Evolutionary conservation across 2,329 filamentous ascomycete genomes (phyloP).

Genomic region (Beauveria sp.): DNA sequence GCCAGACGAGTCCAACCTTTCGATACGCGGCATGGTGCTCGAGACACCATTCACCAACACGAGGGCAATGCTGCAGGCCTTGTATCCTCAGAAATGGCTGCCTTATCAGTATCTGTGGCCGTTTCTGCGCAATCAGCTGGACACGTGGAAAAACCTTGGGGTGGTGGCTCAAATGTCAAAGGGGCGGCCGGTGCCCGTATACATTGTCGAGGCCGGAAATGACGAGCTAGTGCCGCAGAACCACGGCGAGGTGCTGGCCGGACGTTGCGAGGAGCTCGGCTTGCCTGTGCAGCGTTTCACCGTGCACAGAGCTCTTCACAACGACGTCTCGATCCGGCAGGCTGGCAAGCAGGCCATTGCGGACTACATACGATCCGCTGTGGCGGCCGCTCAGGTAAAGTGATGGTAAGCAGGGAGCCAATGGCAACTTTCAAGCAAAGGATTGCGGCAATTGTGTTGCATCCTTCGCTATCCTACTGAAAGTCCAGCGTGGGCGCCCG

Average conservation of each 20-base stretch:
- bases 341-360: conserved; percentile 38
- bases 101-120: conserved; percentile 69
- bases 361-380: conserved; percentile 29
- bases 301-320: conserved; percentile 46
- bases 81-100: conserved; percentile 75
- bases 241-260: conserved; percentile 38
- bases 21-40: conserved; percentile 48
- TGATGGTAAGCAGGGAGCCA: background rate
- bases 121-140: conserved; percentile 59
- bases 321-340: conserved; percentile 41
- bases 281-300: conserved; percentile 36
- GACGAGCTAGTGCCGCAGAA: conserved; percentile 51
- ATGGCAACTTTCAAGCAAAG: background rate
- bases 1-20: conserved; percentile 26
- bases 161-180: conserved; percentile 26
- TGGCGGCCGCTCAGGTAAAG: conserved; percentile 7
- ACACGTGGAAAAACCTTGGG: conserved; percentile 44
- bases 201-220: conserved; percentile 48
- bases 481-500: background rate
- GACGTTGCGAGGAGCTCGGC: conserved; percentile 39
- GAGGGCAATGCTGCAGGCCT: conserved; percentile 58
- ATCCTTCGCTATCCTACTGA: background rate
- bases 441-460: background rate
- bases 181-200: conserved; percentile 27
- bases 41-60: conserved; percentile 72